Base-by-base conservation (phyloP, 2,329 filamentous ascomycete species). In the Balansia obtecta region DNA sequence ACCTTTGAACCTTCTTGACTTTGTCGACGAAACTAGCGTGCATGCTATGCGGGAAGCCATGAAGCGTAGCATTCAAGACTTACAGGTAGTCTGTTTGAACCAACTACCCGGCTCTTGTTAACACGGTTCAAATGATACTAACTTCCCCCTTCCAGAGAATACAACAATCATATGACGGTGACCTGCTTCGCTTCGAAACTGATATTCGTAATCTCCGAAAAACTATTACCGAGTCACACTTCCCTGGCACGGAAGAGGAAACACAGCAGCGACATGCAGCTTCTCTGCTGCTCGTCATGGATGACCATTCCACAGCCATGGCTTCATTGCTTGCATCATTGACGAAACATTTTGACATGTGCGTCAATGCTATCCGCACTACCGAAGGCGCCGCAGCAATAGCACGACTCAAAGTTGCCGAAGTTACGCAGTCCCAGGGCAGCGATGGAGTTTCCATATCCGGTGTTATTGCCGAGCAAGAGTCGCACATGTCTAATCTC, bases 311-410 rank as follows among this genome's bases (percentile, higher is more conserved):
- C 0, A 82, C 86, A 54, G 81, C 83, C 58, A 91, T 94, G 82
- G 91, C 90, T 5, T 76, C 83, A 51, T 76, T 88, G 5, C 77
- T 97, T 1, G 79, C 88, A 51, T 88, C 85, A 1, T 72, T 97
- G 4, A 89, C 88, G 8, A 80, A 78, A 27, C 91, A 97, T 67
- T 96, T 95, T 63, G 91, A 97, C 65, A 80, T 95, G 56, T 96
- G 91, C 65, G 87, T 95, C 13, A 91, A 85, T 1, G 91, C 91
- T 1, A 84, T 96, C 42, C 86, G 89, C 53, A 88, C 91, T 47
- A 96, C 90, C 3, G 89, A 95, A 68, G 86, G 85, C 32, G 86
- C 83, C 5, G 81, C 82, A 12, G 84, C 81, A 5, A 72, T 83
- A 44, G 85, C 83, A 6, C 79, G 82, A 11, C 76, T 79, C 47